Evolutionary conservation across 2,329 filamentous ascomycete genomes (phyloP).

Genomic region (Bipolaris bicolor): DNA sequence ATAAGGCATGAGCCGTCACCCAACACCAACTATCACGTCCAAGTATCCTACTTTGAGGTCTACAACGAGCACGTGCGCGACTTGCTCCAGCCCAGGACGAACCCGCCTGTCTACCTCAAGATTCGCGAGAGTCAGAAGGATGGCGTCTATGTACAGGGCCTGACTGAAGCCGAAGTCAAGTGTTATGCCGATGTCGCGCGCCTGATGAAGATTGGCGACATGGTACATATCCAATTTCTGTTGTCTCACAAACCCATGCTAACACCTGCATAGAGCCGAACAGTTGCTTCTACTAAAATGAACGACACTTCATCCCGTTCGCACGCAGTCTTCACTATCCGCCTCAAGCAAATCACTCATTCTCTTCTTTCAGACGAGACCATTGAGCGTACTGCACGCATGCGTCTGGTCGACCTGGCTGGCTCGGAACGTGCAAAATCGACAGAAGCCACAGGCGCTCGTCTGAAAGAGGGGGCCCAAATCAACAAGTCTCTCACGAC

Average conservation of each 20-base stretch:
- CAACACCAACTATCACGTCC: constrained; percentile 94
- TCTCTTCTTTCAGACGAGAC: constrained; percentile 97
- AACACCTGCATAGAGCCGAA: constrained; percentile 65
- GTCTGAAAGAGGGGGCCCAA: constrained; percentile 92
- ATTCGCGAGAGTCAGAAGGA: constrained; percentile 95
- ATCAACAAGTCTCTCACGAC: constrained; percentile 99
- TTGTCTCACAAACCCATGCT: constrained; percentile 5
- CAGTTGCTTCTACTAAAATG: constrained; percentile 95
- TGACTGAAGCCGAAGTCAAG: constrained; percentile 91
- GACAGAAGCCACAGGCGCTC: constrained; percentile 90
- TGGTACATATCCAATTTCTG: constrained; percentile 40
- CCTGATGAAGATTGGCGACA: constrained; percentile 88
- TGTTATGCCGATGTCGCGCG: constrained; percentile 86
- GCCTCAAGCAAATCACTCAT: constrained; percentile 97
- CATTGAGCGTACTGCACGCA: constrained; percentile 90
- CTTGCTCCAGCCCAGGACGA: constrained; percentile 79
- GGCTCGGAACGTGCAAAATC: constrained; percentile 94
- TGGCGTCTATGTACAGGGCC: constrained; percentile 94
- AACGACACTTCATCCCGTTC: constrained; percentile 97
- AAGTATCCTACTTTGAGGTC: constrained; percentile 98
- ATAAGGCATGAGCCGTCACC: constrained; percentile 85
- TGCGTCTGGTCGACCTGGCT: constrained; percentile 91
- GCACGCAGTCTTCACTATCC: constrained; percentile 97
- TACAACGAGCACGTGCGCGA: constrained; percentile 99
- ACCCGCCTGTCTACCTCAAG: constrained; percentile 89